Conservation (phyloP, 768 basidiomycete species). For the Baorangia bicolor region DNA sequence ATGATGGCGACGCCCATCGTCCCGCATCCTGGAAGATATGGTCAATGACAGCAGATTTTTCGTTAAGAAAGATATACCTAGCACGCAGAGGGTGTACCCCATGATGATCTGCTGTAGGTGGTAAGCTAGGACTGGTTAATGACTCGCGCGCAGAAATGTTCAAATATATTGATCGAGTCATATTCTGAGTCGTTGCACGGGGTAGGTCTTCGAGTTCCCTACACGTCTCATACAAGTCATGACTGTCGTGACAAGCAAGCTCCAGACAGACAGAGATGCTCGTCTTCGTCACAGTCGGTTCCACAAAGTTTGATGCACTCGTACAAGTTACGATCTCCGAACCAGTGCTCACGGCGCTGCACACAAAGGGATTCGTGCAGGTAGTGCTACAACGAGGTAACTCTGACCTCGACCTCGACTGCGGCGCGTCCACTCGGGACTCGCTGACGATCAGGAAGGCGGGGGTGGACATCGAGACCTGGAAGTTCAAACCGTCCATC, state of each 20-base stretch:
- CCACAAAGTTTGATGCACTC: slow-evolving; percentile 81
- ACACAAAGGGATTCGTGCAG: slow-evolving; percentile 50
- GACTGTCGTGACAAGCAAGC: neutral
- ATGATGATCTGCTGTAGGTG: slow-evolving; percentile 38
- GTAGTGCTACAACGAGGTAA: slow-evolving; percentile 81
- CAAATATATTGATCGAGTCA: slow-evolving; percentile 16
- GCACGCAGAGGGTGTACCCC: slow-evolving; percentile 91
- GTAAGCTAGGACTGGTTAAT: neutral
- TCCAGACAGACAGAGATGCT: slow-evolving; percentile 16
- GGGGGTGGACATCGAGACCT: slow-evolving; percentile 59
- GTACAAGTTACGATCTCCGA: slow-evolving; percentile 58
- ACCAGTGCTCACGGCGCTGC: slow-evolving; percentile 56
- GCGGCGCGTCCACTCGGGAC: slow-evolving; percentile 14
- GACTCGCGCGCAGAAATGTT: neutral
- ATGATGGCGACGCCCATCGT: slow-evolving; percentile 97
- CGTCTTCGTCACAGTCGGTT: slow-evolving; percentile 85
- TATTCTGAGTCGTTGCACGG: no score
- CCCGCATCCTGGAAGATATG: slow-evolving; percentile 72
- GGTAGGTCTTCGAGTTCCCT: neutral
- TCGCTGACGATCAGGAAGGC: slow-evolving; percentile 22
- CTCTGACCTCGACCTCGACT: slow-evolving; percentile 44
- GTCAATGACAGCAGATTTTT: slow-evolving; percentile 14
- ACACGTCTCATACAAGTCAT: neutral
- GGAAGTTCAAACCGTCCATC: slow-evolving; percentile 75
- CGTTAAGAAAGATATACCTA: slow-evolving; percentile 48